Conservation (phyloP, 306 rosid genomes). For the Trifolium dubium region DNA sequence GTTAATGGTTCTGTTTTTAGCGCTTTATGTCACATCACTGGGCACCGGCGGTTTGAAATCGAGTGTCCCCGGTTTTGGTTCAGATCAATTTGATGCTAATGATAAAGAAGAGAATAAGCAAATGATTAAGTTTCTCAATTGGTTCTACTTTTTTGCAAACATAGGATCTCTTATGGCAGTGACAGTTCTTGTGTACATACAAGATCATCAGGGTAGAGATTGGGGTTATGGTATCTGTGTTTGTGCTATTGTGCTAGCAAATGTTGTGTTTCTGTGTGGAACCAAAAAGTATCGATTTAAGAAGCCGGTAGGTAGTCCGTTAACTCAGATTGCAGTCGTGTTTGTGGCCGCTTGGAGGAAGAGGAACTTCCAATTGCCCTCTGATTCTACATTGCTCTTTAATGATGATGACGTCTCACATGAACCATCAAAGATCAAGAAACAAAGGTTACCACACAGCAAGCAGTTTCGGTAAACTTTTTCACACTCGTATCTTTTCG, state of each 20-base stretch:
- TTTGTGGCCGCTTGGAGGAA: slow-evolving; percentile 71
- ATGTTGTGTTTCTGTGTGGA: slow-evolving; percentile 64
- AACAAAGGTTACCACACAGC: slow-evolving; percentile 66
- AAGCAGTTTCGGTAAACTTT: slow-evolving; percentile 67
- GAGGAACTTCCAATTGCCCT: slow-evolving; percentile 58
- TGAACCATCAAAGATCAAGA: slow-evolving; percentile 49
- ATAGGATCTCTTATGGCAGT: slow-evolving; percentile 73
- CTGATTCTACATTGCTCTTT: slow-evolving; percentile 57
- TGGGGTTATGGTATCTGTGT: slow-evolving; percentile 95
- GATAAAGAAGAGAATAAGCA: slow-evolving; percentile 56
- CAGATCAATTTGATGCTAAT: slow-evolving; percentile 79
- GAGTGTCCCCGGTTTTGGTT: slow-evolving; percentile 84
- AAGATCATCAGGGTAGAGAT: slow-evolving; percentile 69
- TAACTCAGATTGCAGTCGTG: slow-evolving; percentile 75
- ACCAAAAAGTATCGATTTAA: slow-evolving; percentile 73
- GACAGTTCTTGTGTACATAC: slow-evolving; percentile 73
- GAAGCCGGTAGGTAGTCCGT: slow-evolving; percentile 78
- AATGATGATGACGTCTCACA: slow-evolving; percentile 9
- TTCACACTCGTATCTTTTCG: not conserved
- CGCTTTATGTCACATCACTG: slow-evolving; percentile 74
- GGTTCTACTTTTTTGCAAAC: slow-evolving; percentile 91
- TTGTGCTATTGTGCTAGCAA: slow-evolving; percentile 53
- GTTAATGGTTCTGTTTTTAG: slow-evolving; percentile 57
- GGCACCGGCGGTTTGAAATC: slow-evolving; percentile 92
- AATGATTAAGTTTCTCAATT: slow-evolving; percentile 74